phyloP scores from a whole-genome alignment of 2,329 filamentous ascomycete species.

The Botrytis porri region DNA sequence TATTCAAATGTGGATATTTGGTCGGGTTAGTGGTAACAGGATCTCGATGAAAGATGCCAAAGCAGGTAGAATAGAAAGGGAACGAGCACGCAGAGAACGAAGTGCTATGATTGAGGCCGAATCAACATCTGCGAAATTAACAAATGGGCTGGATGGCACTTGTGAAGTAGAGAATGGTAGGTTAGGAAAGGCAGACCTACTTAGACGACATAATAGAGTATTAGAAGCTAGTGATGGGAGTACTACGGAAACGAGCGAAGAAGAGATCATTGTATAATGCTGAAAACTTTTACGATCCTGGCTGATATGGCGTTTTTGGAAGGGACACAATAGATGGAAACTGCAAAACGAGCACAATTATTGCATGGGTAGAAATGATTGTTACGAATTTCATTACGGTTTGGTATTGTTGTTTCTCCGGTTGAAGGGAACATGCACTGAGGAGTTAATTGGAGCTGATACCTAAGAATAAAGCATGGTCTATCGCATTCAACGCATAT shows the following conservation, averaged over 20 bases:
- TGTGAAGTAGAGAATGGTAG: background rate
- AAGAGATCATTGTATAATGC: slow-evolving; percentile 25
- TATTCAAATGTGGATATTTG: slow-evolving; percentile 40
- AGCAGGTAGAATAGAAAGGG: slow-evolving; percentile 27
- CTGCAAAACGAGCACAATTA: background rate
- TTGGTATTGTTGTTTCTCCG: background rate
- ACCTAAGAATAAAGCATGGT: slow-evolving; percentile 8
- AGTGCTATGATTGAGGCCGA: background rate
- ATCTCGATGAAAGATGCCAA: slow-evolving; percentile 27
- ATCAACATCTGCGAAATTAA: background rate
- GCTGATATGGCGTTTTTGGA: slow-evolving; percentile 11
- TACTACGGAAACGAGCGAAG: slow-evolving; percentile 25
- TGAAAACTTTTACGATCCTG: background rate
- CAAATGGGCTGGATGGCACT: background rate
- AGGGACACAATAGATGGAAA: slow-evolving; percentile 1
- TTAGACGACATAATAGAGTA: background rate
- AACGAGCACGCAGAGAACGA: slow-evolving; percentile 22
- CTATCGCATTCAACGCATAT: background rate
- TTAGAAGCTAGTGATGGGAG: slow-evolving; percentile 14
- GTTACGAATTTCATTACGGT: background rate
- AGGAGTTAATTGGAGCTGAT: background rate
- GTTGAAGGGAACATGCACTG: background rate
- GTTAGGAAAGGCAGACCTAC: background rate
- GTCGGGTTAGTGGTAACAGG: slow-evolving; percentile 34
- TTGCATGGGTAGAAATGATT: background rate